Evolutionary conservation across 495 filamentous ascomycete species (phyloP).

Genomic region (Talaromyces borbonicus): DNA sequence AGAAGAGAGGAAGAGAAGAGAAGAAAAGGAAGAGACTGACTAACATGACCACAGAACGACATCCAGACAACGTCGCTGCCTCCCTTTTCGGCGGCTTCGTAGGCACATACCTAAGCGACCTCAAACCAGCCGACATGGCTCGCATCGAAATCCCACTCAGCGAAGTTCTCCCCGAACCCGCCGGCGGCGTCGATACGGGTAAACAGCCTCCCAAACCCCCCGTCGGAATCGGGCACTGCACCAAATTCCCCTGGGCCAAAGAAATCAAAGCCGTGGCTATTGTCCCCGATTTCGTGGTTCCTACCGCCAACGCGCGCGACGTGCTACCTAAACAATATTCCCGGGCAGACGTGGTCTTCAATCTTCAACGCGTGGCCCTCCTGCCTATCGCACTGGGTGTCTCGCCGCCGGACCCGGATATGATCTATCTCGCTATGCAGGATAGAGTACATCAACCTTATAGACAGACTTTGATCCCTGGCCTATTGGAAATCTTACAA

Average conservation of each 20-base stretch:
- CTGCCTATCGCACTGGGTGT: conserved; percentile 77
- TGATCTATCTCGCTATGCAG: conserved; percentile 95
- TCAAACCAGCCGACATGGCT: conserved; percentile 73
- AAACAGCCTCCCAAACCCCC: conserved; percentile 78
- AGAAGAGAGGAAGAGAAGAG: no score
- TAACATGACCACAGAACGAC: conserved; percentile 51
- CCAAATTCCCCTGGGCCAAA: conserved; percentile 80
- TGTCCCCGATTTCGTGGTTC: conserved; percentile 87
- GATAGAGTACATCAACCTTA: conserved; percentile 96
- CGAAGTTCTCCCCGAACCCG: conserved; percentile 79
- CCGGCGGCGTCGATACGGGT: conserved; percentile 82
- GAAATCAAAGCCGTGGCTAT: conserved; percentile 94
- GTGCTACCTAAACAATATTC: conserved; percentile 71
- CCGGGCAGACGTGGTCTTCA: conserved; percentile 80
- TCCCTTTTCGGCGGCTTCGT: conserved; percentile 95
- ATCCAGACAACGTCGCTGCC: conserved; percentile 95
- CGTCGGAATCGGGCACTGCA: conserved; percentile 80
- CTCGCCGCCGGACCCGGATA: conserved; percentile 80
- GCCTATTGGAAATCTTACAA: conserved; percentile 79
- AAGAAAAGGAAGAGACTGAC: background rate
- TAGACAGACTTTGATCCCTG: conserved; percentile 77
- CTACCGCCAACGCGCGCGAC: conserved; percentile 75
- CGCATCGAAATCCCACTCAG: conserved; percentile 89
- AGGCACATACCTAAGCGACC: conserved; percentile 85
- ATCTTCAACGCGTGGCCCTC: conserved; percentile 82